phyloP scores from a whole-genome alignment of 768 basidiomycete species.

The Dacryopinax spathularia region DNA sequence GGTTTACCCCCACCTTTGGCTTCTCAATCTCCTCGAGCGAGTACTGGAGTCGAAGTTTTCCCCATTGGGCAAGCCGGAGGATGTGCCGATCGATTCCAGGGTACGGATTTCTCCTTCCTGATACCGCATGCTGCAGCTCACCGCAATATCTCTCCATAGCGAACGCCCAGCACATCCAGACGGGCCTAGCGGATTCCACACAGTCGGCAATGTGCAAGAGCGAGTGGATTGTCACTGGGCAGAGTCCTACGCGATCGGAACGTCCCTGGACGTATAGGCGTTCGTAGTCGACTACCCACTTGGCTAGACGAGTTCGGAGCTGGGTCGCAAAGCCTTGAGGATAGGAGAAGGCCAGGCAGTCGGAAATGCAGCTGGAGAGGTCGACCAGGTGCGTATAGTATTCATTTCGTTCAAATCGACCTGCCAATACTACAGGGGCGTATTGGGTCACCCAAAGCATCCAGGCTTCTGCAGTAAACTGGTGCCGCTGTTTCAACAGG shows the following conservation, averaged over 20 bases:
- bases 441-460: constrained; percentile 17
- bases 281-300: constrained; percentile 23
- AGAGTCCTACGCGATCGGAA: constrained; percentile 9
- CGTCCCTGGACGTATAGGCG: neutral
- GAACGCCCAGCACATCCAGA: constrained; percentile 28
- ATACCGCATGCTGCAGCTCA: constrained; percentile 16
- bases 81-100: constrained; percentile 19
- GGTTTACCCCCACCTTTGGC: neutral
- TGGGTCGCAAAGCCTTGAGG: neutral
- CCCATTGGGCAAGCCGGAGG: constrained; percentile 17
- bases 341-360: neutral
- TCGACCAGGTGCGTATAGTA: constrained; percentile 5
- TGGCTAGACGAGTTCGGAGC: neutral
- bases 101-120: constrained; percentile 20
- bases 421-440: constrained; percentile 13
- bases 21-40: neutral
- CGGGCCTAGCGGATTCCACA: constrained; percentile 23
- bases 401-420: neutral
- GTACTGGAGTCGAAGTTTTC: neutral
- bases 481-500: neutral
- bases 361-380: neutral
- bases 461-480: constrained; percentile 16
- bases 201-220: constrained; percentile 24
- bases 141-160: constrained; percentile 27
- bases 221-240: constrained; percentile 24